phyloP scores from a whole-genome alignment of 192 early-diverging fungal species.

The Rhizophlyctis rosea region DNA sequence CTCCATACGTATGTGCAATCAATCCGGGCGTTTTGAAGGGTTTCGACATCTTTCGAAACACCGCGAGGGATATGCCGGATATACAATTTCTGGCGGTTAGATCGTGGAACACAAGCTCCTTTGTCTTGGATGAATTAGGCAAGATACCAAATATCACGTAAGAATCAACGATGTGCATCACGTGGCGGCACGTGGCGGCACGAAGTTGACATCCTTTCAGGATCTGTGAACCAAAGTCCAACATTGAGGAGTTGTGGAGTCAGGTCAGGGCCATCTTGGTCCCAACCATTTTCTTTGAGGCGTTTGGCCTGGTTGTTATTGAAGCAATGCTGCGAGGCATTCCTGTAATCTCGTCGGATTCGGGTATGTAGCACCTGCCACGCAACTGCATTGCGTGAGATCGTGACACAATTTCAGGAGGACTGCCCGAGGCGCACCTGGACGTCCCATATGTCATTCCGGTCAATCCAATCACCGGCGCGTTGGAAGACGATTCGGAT shows the following conservation, averaged over 20 bases:
- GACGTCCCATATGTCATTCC: constrained; percentile 20
- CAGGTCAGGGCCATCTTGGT: constrained; percentile 15
- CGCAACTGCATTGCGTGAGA: no score
- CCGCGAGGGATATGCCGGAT: constrained; percentile 11
- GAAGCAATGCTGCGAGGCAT: constrained; percentile 28
- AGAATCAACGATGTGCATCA: no score
- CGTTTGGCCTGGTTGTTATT: constrained; percentile 28
- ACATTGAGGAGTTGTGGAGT: constrained; percentile 21
- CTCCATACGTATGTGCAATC: constrained; percentile 15
- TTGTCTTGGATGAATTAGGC: constrained; percentile 10
- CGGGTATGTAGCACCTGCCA: no score
- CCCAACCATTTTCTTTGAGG: constrained; percentile 21
- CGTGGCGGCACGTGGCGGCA: no score
- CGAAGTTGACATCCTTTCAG: no score
- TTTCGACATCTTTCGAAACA: constrained; percentile 10
- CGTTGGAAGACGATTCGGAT: constrained; percentile 19
- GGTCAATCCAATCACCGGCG: constrained; percentile 15
- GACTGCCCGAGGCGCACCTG: constrained; percentile 20
- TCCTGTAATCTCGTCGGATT: constrained; percentile 24
- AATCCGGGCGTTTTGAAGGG: constrained; percentile 26
- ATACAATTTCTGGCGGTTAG: constrained; percentile 19
- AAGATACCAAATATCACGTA: constrained; percentile 16
- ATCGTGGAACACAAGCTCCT: constrained; percentile 16
- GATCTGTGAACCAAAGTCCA: no score
- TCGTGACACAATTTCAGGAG: no score